phyloP scores from a whole-genome alignment of 768 basidiomycete species.

The Calvatia gigantea region DNA sequence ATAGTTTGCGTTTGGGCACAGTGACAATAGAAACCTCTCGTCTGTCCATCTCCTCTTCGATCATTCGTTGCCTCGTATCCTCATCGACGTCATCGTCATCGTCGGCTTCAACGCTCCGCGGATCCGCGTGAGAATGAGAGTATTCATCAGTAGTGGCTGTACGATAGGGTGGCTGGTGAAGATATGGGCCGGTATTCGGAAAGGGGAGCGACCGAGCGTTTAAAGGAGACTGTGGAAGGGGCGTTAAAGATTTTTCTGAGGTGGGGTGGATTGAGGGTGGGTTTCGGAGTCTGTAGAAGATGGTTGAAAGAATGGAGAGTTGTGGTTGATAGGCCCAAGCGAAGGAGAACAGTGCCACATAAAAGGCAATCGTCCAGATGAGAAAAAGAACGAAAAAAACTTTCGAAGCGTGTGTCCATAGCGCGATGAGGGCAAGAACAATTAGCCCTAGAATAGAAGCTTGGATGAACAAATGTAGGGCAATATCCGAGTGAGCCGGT shows the following conservation, averaged over 20 bases:
- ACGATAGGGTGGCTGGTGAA: constrained; percentile 62
- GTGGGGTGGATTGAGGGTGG: constrained; percentile 35
- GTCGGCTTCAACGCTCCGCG: constrained; percentile 49
- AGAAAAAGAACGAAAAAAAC: constrained; percentile 64
- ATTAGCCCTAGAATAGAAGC: constrained; percentile 57
- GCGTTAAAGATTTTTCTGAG: constrained; percentile 28
- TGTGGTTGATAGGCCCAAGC: constrained; percentile 59
- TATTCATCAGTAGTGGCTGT: constrained; percentile 37
- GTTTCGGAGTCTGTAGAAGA: constrained; percentile 44
- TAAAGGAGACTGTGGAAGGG: constrained; percentile 11
- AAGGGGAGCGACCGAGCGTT: background rate
- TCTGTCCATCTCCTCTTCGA: constrained; percentile 79
- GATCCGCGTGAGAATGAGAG: constrained; percentile 33
- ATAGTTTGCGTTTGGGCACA: constrained; percentile 69
- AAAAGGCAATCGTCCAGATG: constrained; percentile 57
- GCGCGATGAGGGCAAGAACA: constrained; percentile 50
- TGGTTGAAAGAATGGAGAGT: constrained; percentile 51
- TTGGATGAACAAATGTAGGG: constrained; percentile 32
- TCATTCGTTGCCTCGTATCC: constrained; percentile 64
- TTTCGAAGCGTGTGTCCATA: constrained; percentile 54
- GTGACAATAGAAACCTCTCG: constrained; percentile 84
- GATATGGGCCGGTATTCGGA: constrained; percentile 53
- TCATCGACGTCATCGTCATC: constrained; percentile 75
- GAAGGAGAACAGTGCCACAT: constrained; percentile 45
- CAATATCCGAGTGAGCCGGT: constrained; percentile 17